phyloP scores from a whole-genome alignment of 1,284 basidiomycete species.

The Vanrija sp. region DNA sequence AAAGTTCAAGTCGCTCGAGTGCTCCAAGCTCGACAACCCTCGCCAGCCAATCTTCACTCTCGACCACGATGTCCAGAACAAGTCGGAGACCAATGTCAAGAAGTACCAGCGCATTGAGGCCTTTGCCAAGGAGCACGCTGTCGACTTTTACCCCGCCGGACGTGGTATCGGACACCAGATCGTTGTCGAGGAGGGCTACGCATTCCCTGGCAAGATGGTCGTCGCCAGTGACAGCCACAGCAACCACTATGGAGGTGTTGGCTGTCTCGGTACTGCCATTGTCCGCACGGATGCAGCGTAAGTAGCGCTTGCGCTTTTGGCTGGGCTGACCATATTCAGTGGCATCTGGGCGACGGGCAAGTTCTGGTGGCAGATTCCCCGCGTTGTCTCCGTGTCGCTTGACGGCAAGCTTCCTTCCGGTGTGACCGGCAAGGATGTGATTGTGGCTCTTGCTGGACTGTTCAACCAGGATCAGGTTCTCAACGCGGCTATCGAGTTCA shows the following conservation, averaged over 20 bases:
- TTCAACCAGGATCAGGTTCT: slow-evolving; percentile 98
- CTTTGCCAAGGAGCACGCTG: slow-evolving; percentile 77
- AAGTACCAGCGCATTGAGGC: slow-evolving; percentile 92
- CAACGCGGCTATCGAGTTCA: slow-evolving; percentile 97
- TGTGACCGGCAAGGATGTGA: slow-evolving; percentile 97
- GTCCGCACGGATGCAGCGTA: slow-evolving; percentile 64
- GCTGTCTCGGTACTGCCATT: slow-evolving; percentile 94
- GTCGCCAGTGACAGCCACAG: slow-evolving; percentile 96
- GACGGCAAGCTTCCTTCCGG: slow-evolving; percentile 76
- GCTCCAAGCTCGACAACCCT: slow-evolving; percentile 76
- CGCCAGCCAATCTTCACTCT: slow-evolving; percentile 83
- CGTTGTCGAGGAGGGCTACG: slow-evolving; percentile 92
- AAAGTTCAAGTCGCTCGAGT: slow-evolving; percentile 94
- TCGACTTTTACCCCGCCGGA: slow-evolving; percentile 97
- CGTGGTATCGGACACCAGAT: slow-evolving; percentile 97
- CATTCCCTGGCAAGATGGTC: slow-evolving; percentile 86
- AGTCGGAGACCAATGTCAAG: slow-evolving; percentile 82
- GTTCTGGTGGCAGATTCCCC: slow-evolving; percentile 99
- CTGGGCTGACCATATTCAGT: slow-evolving; percentile 16
- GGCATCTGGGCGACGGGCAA: slow-evolving; percentile 98
- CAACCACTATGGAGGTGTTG: slow-evolving; percentile 95
- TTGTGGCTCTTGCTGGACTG: slow-evolving; percentile 91
- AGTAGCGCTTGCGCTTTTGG: slow-evolving; percentile 9
- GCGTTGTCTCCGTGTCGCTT: slow-evolving; percentile 92
- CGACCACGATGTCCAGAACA: slow-evolving; percentile 98